phyloP scores from a whole-genome alignment of 2,329 filamentous ascomycete species.

The Cladosporium sp. region DNA sequence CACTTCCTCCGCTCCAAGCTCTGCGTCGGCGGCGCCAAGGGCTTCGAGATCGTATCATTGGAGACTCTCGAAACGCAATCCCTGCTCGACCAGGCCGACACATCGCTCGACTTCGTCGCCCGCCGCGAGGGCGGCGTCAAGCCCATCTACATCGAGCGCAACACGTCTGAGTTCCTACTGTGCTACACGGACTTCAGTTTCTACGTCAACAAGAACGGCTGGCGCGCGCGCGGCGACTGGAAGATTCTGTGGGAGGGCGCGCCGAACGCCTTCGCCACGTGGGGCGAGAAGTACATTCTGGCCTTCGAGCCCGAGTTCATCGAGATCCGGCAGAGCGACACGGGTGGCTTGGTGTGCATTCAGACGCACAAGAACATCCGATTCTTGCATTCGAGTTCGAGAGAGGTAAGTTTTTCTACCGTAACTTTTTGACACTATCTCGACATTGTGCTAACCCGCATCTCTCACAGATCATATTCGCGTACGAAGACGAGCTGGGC shows the following conservation, averaged over 20 bases:
- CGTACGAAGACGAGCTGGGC: conserved; percentile 92
- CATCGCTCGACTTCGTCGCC: conserved; percentile 93
- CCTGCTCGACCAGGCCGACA: conserved; percentile 93
- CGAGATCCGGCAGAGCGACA: conserved; percentile 93
- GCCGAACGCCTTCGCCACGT: conserved; percentile 87
- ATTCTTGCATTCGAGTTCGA: conserved; percentile 94
- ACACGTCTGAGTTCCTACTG: conserved; percentile 94
- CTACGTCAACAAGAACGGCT: conserved; percentile 98
- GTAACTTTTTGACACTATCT: neutral
- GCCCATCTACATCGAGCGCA: conserved; percentile 94
- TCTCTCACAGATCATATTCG: conserved; percentile 76
- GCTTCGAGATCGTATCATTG: conserved; percentile 94
- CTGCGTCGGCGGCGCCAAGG: conserved; percentile 90
- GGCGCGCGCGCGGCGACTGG: conserved; percentile 95
- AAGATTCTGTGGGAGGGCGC: conserved; percentile 96
- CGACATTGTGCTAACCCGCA: conserved; percentile 16
- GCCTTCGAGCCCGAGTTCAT: conserved; percentile 98
- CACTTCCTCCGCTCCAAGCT: conserved; percentile 97
- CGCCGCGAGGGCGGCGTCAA: conserved; percentile 81
- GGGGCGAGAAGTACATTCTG: conserved; percentile 86
- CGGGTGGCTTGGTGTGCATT: conserved; percentile 84
- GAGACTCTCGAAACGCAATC: conserved; percentile 98
- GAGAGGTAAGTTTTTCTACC: conserved; percentile 66
- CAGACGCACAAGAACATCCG: conserved; percentile 94
- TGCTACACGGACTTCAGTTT: conserved; percentile 99